Base-by-base conservation (phyloP, 2,329 filamentous ascomycete genomes). In the Exophiala lecanii-corni region DNA sequence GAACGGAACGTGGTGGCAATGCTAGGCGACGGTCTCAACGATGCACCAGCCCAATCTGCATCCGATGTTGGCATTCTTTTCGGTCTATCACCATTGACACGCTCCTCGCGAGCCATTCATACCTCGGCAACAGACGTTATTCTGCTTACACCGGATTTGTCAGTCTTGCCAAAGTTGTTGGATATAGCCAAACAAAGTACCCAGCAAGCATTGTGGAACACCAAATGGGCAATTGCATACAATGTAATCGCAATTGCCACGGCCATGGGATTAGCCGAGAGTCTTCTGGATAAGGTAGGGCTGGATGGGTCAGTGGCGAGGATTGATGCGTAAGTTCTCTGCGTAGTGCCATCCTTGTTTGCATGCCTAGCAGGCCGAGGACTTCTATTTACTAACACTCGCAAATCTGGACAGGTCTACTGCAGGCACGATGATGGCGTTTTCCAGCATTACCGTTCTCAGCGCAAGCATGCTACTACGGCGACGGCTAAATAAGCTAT, bases 11-110 rank as follows among this genome's bases (percentile, higher is more conserved):
- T 43, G 9, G 42, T 51, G 2, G 49, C 49, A 10, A 51, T 91
- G 62, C 74, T 78, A 37, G 86, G 86, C 26, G 85, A 91, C 54
- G 86, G 86, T 2, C 86, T 83, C 9, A 91, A 91, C 60, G 86
- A 91, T 56, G 82, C 85, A 0, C 72, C 79, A 2, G 86, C 86
- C 0, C 71, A 91, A 2, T 78, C 83, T 0, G 76, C 81, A 55
- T 82, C 86, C 1, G 76, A 75, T 4, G 74, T 91, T 19, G 86
- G 86, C 23, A 70, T 89, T 0, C 81, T 86, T 51, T 76, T 91
- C 59, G 75, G 74, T 43, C 71, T 42, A 10, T 48, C 41, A 12
- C 45, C 45, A 5, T 23, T 48, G 9, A 40, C 45, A 2, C 34
- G 35, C 16, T 38, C 26, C 10, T 39, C 26, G 15, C 15, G 36